These are phyloP conservation scores for Vitis labrusca DNA, from an alignment of 164 flowering plant species.

Conservation along the genomic window DNA sequence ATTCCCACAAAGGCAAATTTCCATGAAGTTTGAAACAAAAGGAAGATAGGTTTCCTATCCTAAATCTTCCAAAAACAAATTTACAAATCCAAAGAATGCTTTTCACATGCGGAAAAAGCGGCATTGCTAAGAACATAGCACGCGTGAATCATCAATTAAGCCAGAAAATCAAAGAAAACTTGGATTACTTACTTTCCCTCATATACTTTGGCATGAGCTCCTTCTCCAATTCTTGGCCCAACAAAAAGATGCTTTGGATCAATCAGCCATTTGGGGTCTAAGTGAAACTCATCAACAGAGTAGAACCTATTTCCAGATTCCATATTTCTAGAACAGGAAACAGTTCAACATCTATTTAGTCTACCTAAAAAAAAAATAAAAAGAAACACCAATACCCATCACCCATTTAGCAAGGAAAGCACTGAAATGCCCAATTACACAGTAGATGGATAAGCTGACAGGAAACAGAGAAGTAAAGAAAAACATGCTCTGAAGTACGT, in stretches of 20 bases:
- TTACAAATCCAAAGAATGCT: background rate
- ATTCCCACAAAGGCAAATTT: background rate
- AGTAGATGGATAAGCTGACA: conserved; percentile 27
- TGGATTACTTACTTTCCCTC: conserved; percentile 76
- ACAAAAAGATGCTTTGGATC: conserved; percentile 80
- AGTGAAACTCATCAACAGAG: conserved; percentile 38
- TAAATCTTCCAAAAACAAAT: background rate
- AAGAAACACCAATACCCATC: conserved; percentile 12
- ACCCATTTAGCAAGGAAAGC: conserved; percentile 9
- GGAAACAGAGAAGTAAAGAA: conserved; percentile 13
- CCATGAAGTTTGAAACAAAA: background rate
- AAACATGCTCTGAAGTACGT: conserved; percentile 21
- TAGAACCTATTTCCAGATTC: conserved; percentile 43
- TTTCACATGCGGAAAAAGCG: background rate
- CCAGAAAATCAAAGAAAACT: conserved; percentile 5
- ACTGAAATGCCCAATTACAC: conserved; percentile 11
- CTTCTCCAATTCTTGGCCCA: conserved; percentile 83
- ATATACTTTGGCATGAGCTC: conserved; percentile 90
- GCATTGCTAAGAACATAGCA: background rate
- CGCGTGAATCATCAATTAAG: background rate
- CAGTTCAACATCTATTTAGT: conserved; percentile 13
- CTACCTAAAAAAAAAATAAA: background rate
- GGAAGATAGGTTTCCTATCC: background rate
- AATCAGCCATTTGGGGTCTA: conserved; percentile 72
- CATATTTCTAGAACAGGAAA: conserved; percentile 25